Evolutionary conservation across 441 rosid genomes (phyloP), one percentile per base, ranked within the genome.

Genomic region (Isatis lusitanica): DNA sequence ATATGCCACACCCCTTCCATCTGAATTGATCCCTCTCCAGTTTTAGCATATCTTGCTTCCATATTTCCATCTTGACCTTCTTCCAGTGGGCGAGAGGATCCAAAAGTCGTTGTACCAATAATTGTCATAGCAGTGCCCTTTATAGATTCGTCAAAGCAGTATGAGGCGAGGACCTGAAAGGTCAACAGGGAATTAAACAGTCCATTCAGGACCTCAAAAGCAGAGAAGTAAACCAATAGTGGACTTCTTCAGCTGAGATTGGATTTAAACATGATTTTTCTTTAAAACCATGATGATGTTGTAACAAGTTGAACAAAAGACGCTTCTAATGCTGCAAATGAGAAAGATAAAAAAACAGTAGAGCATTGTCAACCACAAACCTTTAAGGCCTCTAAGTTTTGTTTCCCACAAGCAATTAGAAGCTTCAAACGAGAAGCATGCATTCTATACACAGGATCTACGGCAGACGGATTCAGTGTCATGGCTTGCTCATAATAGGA

Each of bases 361-460:
- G 21, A 66, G 30, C 63, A 17, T 53, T n/a, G 48, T 68, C 77
- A 35, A 73, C 63, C 48, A 67, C 70, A 75, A 73, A 96, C 98
- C 99, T 93, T 91, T 70, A 96, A 78, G 76, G 83, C 86, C 66
- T 88, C 92, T 69, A 87, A 53, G 78, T 88, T 89, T 73, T 83
- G 83, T 78, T 86, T 90, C 73, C 97, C 97, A 72, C 74, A 81
- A 15, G 79, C 79, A 79, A 81, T 89, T 72, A 93, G 94, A 76
- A 93, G 84, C 86, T 96, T 96, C 60, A 93, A 69, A 61, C 98
- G 98, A 31, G 99, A 93, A 80, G 98, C 93, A 76, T 96, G 97
- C 96, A 96, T 96, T 87, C 99, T 89, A 68, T 96, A 96, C 78
- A 93, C 85, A 71, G 98, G 91, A 82, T 96, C 99, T 65, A 90